Base-by-base conservation (phyloP, 1,139 yeast species). In the Zygoascus meyerae region DNA sequence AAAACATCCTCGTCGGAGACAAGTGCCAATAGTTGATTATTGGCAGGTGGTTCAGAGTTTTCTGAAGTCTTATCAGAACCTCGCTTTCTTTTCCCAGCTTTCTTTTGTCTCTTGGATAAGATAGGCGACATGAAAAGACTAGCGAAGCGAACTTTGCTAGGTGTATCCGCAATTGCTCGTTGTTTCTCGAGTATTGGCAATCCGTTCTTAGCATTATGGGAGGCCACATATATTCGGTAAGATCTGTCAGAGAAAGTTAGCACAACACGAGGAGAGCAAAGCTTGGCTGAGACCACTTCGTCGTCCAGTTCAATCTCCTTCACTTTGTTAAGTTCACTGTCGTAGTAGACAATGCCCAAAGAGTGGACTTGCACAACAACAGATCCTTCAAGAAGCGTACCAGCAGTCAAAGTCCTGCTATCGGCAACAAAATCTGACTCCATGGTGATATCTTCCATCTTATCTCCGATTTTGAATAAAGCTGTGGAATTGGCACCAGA, bases 281-380 rank as follows among this genome's bases (percentile, higher is more conserved):
- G 15, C 14, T 31, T 11, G 5, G 45, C 47, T 26, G 41, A 38
- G 3, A 35, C 15, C 7, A 40, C 42, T 2, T 26, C 16, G 16
- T 40, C 37, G n/a, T 43, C 49, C 28, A 48, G 44, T 12, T 43
- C 40, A 11, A 48, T 43, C 18, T 43, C 42, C 14, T 63, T 62
- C 6, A 67, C 51, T 21, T 54, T 67, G 50, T 77, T 75, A 62
- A 87, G 83, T 40, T 76, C 76, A 45, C 79, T 70, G 57, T 83
- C 86, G 61, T 80, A 87, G 2, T 86, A 63, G 34, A 76, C 72
- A 34, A 87, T 74, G 50, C 79, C 81, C 40, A 77, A 75, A 0
- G 85, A 78, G 0, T 94, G 82, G 1, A 87, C 79, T 61, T 89
- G 96, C 12, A 86, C 74, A 42, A 86, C 78, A 52, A 78, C 73